phyloP scores from a whole-genome alignment of 2,329 filamentous ascomycete species.

The Geoglossum cookeanum region DNA sequence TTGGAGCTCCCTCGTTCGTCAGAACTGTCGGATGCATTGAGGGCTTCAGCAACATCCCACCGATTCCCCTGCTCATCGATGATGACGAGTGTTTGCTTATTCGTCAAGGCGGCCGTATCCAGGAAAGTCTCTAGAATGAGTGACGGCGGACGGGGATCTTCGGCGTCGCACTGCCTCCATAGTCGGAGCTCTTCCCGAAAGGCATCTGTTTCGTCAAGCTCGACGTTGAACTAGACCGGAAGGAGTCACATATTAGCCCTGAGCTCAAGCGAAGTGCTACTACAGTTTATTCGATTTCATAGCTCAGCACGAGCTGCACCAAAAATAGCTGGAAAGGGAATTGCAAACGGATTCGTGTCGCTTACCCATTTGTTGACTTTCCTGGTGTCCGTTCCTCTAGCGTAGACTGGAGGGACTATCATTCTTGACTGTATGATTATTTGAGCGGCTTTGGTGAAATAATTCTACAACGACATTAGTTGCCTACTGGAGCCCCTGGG shows the following conservation, averaged over 20 bases:
- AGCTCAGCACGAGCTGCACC: background rate
- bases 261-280: background rate
- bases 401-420: constrained; percentile 39
- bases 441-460: constrained; percentile 72
- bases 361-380: constrained; percentile 78
- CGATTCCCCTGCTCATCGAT: constrained; percentile 77
- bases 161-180: constrained; percentile 66
- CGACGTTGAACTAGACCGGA: constrained; percentile 63
- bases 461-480: constrained; percentile 42
- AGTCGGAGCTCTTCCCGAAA: constrained; percentile 61
- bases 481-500: constrained; percentile 5
- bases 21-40: constrained; percentile 38
- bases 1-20: constrained; percentile 26
- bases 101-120: constrained; percentile 58
- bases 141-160: constrained; percentile 59
- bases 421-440: constrained; percentile 69
- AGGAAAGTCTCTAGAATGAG: constrained; percentile 83
- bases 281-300: background rate
- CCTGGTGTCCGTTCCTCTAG: constrained; percentile 35
- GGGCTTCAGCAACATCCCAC: constrained; percentile 76
- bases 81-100: constrained; percentile 72
- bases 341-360: constrained; percentile 8
- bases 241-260: background rate
- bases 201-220: constrained; percentile 80
- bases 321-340: background rate